Percentiles rank a stretch among this genome's conserved stretches.
Evolutionary conservation across 192 early-diverging fungal species (phyloP).

Genomic region (Linderina pennispora): DNA sequence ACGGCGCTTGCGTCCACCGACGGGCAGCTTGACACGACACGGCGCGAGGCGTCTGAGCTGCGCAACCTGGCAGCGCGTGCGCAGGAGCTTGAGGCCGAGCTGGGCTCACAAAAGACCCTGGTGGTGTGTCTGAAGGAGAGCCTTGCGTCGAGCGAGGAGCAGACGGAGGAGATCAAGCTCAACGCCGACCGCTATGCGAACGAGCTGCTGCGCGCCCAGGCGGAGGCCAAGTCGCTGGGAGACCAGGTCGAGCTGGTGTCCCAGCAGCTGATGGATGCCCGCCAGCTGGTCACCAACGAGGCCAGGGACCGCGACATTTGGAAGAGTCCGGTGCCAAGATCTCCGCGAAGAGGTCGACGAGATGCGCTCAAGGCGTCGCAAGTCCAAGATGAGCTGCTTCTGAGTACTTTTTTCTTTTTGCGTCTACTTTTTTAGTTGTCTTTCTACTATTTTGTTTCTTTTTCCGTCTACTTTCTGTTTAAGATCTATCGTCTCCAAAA

Average conservation of each 20-base stretch:
- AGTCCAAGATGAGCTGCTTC: conserved; percentile 37
- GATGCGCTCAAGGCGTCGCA: conserved; percentile 24
- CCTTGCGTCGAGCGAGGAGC: conserved; percentile 18
- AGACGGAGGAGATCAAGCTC: conserved; percentile 17
- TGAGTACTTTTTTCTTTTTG: conserved; percentile 1
- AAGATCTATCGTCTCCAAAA: no score
- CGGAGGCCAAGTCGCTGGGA: conserved; percentile 16
- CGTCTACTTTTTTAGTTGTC: neutral
- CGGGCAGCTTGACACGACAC: conserved; percentile 18
- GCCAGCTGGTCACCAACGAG: conserved; percentile 21
- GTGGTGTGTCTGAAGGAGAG: conserved; percentile 13
- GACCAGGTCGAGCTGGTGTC: conserved; percentile 15
- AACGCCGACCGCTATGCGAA: conserved; percentile 21
- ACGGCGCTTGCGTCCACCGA: conserved; percentile 14
- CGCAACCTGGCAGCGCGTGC: neutral
- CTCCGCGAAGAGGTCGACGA: conserved; percentile 37
- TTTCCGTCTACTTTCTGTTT: no score
- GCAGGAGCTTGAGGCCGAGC: conserved; percentile 6
- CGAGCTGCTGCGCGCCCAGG: conserved; percentile 38
- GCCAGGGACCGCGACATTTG: conserved; percentile 41
- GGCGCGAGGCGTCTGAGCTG: conserved; percentile 2
- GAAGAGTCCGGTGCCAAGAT: conserved; percentile 39
- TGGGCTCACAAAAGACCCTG: conserved; percentile 12
- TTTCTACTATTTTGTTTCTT: neutral
- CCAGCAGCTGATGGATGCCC: conserved; percentile 29